phyloP scores from a whole-genome alignment of 2,329 filamentous ascomycete genomes.

The Colletotrichum caudatum region DNA sequence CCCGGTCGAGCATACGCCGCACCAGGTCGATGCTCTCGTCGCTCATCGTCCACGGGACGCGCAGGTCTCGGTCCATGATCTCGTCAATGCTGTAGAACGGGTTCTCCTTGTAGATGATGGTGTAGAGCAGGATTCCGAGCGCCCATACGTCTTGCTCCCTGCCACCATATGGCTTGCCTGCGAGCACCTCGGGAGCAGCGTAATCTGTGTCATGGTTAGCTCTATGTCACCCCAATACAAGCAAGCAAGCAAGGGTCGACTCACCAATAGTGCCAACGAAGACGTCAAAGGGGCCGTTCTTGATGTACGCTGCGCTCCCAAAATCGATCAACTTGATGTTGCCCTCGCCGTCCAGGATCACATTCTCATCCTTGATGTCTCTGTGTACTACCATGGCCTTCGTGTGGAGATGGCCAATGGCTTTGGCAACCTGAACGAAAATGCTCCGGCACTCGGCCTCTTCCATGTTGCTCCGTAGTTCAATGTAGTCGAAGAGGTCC shows the following conservation, averaged over 20 bases:
- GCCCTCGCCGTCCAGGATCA: slow-evolving; percentile 94
- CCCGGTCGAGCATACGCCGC: slow-evolving; percentile 89
- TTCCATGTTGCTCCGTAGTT: slow-evolving; percentile 95
- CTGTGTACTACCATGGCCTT: slow-evolving; percentile 94
- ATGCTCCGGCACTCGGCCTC: slow-evolving; percentile 94
- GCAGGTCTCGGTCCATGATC: slow-evolving; percentile 96
- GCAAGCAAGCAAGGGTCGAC: slow-evolving; percentile 48
- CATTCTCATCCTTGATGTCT: slow-evolving; percentile 99
- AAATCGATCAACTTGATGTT: slow-evolving; percentile 98
- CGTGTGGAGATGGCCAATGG: slow-evolving; percentile 90
- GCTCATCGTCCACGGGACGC: slow-evolving; percentile 88
- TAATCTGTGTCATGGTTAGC: slow-evolving; percentile 74
- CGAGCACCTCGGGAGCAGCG: slow-evolving; percentile 96
- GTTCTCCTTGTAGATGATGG: slow-evolving; percentile 99
- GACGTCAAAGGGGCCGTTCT: slow-evolving; percentile 97
- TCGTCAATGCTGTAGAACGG: slow-evolving; percentile 99
- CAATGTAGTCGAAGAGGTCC: slow-evolving; percentile 99
- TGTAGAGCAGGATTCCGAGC: slow-evolving; percentile 95
- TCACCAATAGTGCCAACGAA: slow-evolving; percentile 98
- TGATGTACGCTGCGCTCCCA: slow-evolving; percentile 97
- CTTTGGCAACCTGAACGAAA: slow-evolving; percentile 91
- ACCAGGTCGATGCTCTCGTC: slow-evolving; percentile 95
- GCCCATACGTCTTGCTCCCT: slow-evolving; percentile 99
- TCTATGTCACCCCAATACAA: no score
- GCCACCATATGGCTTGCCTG: slow-evolving; percentile 89